Conservation (phyloP, 2,329 filamentous ascomycete species). For the Xylariaceae sp. region DNA sequence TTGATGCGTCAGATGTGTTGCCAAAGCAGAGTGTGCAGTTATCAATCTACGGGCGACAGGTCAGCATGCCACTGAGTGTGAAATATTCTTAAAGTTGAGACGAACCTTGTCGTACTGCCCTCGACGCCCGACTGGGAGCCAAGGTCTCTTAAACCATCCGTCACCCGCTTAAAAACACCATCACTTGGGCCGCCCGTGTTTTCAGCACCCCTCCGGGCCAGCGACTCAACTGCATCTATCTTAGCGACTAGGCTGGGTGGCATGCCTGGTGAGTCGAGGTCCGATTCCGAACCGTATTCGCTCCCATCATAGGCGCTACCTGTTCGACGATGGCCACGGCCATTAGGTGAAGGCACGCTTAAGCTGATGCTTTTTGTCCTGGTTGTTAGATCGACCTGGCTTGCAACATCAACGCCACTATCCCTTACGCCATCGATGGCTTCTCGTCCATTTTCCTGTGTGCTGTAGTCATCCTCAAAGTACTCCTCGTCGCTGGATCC, state of each 20-base stretch:
- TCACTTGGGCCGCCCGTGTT: constrained; percentile 69
- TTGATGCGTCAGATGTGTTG: constrained; percentile 77
- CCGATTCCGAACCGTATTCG: constrained; percentile 75
- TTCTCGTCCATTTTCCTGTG: constrained; percentile 32
- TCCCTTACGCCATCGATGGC: constrained; percentile 44
- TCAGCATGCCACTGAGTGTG: constrained; percentile 14
- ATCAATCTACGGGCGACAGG: constrained; percentile 61
- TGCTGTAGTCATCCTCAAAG: constrained; percentile 48
- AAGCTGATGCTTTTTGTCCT: constrained; percentile 49
- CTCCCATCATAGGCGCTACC: constrained; percentile 72
- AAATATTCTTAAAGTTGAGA: constrained; percentile 13
- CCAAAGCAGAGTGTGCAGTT: constrained; percentile 75
- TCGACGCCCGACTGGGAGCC: constrained; percentile 75
- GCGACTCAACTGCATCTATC: constrained; percentile 74
- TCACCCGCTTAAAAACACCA: constrained; percentile 70
- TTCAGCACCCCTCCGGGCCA: constrained; percentile 70
- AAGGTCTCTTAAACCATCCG: constrained; percentile 73
- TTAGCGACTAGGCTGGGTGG: constrained; percentile 69
- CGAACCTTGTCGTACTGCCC: constrained; percentile 72
- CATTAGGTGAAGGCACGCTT: constrained; percentile 49
- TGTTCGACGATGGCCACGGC: constrained; percentile 56
- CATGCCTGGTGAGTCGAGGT: constrained; percentile 72
- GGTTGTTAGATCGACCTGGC: constrained; percentile 37
- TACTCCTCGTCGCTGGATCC: constrained; percentile 67
- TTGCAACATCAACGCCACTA: constrained; percentile 51